Percentiles rank a stretch among this genome's conserved stretches.
phyloP scores from a whole-genome alignment of 129 eudicot genomes.

The Heracleum sosnowskyi region DNA sequence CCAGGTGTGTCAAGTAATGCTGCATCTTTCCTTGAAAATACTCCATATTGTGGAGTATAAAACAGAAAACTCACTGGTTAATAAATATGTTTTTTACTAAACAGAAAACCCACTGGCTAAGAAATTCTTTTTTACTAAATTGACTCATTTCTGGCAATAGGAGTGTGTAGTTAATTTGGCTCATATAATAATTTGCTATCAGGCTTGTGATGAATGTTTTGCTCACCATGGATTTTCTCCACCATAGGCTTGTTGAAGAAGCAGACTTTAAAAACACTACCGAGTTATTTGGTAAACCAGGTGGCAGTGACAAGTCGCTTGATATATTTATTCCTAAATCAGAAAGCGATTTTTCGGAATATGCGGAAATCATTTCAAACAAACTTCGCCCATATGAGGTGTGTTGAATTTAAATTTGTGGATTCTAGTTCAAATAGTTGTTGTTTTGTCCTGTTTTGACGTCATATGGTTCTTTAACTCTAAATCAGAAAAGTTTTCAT shows the following conservation, averaged over 20 bases:
- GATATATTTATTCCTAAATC: slow-evolving; percentile 82
- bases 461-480: background rate
- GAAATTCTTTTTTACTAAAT: background rate
- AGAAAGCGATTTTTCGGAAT: slow-evolving; percentile 75
- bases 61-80: background rate
- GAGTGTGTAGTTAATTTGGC: background rate
- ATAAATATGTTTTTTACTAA: background rate
- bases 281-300: slow-evolving; percentile 62
- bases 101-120: background rate
- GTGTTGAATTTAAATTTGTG: slow-evolving; percentile 14
- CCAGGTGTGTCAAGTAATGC: background rate
- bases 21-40: background rate
- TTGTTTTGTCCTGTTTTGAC: slow-evolving; percentile 5
- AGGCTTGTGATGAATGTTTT: background rate
- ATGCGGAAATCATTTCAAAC: slow-evolving; percentile 71
- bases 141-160: background rate
- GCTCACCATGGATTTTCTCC: background rate
- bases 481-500: slow-evolving; percentile 81
- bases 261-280: slow-evolving; percentile 83
- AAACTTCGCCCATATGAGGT: slow-evolving; percentile 88
- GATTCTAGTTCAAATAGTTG: background rate
- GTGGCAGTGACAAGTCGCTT: slow-evolving; percentile 51
- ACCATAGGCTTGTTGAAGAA: slow-evolving; percentile 85
- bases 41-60: background rate
- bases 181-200: background rate